Evolutionary conservation across 306 rosid genomes (phyloP).

Genomic region (Malus fusca): DNA sequence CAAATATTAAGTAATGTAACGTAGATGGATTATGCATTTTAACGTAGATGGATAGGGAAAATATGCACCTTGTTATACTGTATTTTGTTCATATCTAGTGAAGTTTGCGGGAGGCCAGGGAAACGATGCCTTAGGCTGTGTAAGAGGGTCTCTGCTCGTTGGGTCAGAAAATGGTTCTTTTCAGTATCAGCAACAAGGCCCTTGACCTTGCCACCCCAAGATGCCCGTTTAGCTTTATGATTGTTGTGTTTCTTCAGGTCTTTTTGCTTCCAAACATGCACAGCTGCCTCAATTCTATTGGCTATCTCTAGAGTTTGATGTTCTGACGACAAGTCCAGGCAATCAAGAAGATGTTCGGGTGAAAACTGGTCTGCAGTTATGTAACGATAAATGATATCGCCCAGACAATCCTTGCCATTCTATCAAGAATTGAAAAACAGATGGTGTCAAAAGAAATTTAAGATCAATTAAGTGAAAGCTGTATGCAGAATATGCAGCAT

Average conservation of each 20-base stretch:
- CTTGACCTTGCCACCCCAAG: constrained; percentile 96
- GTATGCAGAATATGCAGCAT: not conserved
- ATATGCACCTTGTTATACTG: constrained; percentile 66
- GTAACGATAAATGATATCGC: constrained; percentile 77
- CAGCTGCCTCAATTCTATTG: constrained; percentile 81
- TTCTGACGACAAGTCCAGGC: constrained; percentile 87
- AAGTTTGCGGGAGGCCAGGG: constrained; percentile 90
- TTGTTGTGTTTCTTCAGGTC: constrained; percentile 47
- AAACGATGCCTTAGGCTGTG: constrained; percentile 64
- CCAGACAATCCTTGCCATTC: constrained; percentile 86
- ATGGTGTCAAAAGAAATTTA: not conserved
- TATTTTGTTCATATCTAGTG: constrained; percentile 86
- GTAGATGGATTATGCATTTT: not conserved
- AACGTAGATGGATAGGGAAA: not conserved
- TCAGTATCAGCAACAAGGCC: constrained; percentile 61
- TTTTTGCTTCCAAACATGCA: constrained; percentile 74
- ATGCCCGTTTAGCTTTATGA: constrained; percentile 47
- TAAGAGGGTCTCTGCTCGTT: constrained; percentile 74
- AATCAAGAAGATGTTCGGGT: constrained; percentile 68
- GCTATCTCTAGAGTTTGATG: constrained; percentile 77
- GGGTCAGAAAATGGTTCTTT: constrained; percentile 46
- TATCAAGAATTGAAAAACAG: constrained; percentile 26
- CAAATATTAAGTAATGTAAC: not conserved
- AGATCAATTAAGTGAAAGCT: not conserved
- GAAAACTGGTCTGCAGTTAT: constrained; percentile 64